A percentile compares a stretch with the other conserved stretches of the same genome.
These are phyloP conservation scores for Globisporangium parvum DNA, from an alignment of 352 stramenopile genomes.

Conservation along the genomic window DNA sequence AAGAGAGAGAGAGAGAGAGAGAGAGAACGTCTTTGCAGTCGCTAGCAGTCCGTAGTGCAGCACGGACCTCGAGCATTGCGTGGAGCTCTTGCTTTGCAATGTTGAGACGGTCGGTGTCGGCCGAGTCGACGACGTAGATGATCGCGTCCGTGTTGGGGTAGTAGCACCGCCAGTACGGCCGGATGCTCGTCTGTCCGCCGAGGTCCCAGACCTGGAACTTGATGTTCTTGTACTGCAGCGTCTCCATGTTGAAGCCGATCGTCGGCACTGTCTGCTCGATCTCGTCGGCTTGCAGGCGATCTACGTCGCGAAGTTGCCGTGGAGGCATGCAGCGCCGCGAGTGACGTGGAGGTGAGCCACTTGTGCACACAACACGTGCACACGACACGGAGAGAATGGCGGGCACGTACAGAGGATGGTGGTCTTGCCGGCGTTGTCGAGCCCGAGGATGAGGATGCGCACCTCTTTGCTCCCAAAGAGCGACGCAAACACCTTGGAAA, in stretches of 20 bases:
- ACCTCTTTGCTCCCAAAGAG: slow-evolving; percentile 99
- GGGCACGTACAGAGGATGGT: slow-evolving; percentile 95
- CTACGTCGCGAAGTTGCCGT: slow-evolving; percentile 20
- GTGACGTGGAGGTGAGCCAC: background rate
- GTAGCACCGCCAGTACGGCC: slow-evolving; percentile 99
- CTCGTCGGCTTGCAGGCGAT: slow-evolving; percentile 87
- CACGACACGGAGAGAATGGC: slow-evolving; percentile 1
- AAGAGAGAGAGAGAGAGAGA: background rate
- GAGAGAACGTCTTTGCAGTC: background rate
- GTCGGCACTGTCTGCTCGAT: slow-evolving; percentile 99
- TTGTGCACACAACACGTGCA: background rate
- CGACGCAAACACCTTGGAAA: slow-evolving; percentile 96
- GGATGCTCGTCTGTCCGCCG: slow-evolving; percentile 99
- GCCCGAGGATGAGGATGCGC: slow-evolving; percentile 98
- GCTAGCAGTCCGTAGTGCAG: background rate
- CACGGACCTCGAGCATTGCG: slow-evolving; percentile 92
- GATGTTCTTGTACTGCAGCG: slow-evolving; percentile 90
- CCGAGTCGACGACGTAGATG: slow-evolving; percentile 95
- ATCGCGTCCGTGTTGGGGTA: slow-evolving; percentile 98
- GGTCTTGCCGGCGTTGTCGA: slow-evolving; percentile 99
- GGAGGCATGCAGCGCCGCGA: too few species aligned
- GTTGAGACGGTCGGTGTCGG: slow-evolving; percentile 95
- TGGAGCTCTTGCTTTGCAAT: slow-evolving; percentile 98
- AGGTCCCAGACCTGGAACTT: slow-evolving; percentile 99
- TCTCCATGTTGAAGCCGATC: slow-evolving; percentile 97